phyloP scores from a whole-genome alignment of 129 eudicot genomes.

The Flaveria sonorensis region DNA sequence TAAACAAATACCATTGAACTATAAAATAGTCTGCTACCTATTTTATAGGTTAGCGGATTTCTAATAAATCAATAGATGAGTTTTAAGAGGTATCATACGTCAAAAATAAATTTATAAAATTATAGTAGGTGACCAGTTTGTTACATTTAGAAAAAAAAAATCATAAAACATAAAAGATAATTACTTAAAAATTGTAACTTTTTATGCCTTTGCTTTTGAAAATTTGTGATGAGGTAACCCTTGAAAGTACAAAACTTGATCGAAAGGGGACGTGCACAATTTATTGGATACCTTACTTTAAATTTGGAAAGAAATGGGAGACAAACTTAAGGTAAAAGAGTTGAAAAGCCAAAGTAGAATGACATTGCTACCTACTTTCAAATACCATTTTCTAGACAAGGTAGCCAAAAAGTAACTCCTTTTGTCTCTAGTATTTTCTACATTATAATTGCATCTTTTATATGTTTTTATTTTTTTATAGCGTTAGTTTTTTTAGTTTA shows the following conservation, averaged over 20 bases:
- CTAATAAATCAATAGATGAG: no score
- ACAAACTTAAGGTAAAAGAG: conserved; percentile 38
- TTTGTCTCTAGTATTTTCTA: conserved; percentile 4
- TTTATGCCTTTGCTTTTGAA: conserved; percentile 1
- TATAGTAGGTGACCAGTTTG: neutral
- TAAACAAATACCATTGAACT: no score
- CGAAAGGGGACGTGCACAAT: conserved; percentile 27
- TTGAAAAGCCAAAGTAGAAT: conserved; percentile 28
- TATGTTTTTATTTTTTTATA: neutral
- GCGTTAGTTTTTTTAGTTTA: neutral
- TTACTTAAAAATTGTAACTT: neutral
- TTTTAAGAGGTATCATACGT: neutral
- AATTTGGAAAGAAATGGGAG: conserved; percentile 25
- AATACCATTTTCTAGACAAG: conserved; percentile 26
- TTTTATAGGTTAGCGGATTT: no score
- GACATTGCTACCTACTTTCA: conserved; percentile 35
- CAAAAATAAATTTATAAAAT: neutral
- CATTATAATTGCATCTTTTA: conserved; percentile 1
- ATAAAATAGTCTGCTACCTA: no score
- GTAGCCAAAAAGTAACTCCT: conserved; percentile 16
- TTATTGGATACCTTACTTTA: conserved; percentile 40
- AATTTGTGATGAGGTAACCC: conserved; percentile 27
- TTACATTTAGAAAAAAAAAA: neutral
- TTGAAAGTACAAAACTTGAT: conserved; percentile 17
- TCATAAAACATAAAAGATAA: no score